Evolutionary conservation across 2,329 filamentous ascomycete species (phyloP), one percentile per base, ranked within the genome.

Genomic region (Nothophoma quercina): DNA sequence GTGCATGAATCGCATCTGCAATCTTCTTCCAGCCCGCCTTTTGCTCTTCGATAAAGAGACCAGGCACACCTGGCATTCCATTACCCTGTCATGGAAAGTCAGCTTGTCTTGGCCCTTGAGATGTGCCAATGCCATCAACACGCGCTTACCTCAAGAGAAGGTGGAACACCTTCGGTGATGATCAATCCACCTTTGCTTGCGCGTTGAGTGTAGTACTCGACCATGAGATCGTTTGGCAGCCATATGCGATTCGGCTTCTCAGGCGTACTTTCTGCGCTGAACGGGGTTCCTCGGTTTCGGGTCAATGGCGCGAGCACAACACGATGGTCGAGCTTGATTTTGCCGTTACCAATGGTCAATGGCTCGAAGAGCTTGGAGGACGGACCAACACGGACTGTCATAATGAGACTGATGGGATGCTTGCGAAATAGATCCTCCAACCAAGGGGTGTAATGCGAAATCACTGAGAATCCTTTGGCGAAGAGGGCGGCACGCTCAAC

Each of bases 151-250:
- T 78, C 77, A 2, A 76, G 65, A 66, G 64, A 80, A 65, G 73
- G 82, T 71, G 77, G 78, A 4, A 81, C 81, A 1, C 77, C 83
- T 63, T 87, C 85, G 2, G 79, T 79, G 53, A 87, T 82, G 25
- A 87, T 62, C 1, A 87, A 73, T 1, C 81, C 84, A 18, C 83
- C 83, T 2, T 77, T 74, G 2, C 76, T 73, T 22, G 75, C 77
- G 22, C 83, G 77, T 59, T 85, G 81, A 6, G 66, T 69, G 63
- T 85, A 84, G 70, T 84, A 81, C 40, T 81, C 76, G 10, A 66
- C 62, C 5, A 76, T 73, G 15, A 68, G 29, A 3, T 77, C 72
- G 7, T 75, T 72, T 1, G 76, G 75, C 26, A 77, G 63, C 76
- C 81, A 85, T 34, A 78, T 70, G 30, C 81, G 77, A 64, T 78